Evolutionary conservation across 2,329 filamentous ascomycete genomes (phyloP).

Genomic region (Colletotrichum trifolii): DNA sequence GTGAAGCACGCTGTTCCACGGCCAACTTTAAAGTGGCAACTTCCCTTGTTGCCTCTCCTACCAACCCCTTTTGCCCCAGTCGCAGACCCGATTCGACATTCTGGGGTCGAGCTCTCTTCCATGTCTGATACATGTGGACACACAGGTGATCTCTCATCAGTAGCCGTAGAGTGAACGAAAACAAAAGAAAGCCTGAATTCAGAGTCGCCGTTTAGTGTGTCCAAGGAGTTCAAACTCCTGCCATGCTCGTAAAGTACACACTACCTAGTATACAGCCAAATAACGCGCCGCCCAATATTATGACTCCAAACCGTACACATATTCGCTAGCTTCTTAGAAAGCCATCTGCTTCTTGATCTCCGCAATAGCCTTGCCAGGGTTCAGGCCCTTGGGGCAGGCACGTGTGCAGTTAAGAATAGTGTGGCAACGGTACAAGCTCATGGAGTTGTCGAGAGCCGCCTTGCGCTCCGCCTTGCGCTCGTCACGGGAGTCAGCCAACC

Average conservation of each 20-base stretch:
- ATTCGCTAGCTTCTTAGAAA: constrained; percentile 48
- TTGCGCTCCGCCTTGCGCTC: constrained; percentile 89
- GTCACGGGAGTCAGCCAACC: constrained; percentile 95
- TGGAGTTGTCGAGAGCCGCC: constrained; percentile 94
- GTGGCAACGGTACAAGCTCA: constrained; percentile 99
- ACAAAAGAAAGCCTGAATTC: constrained; percentile 37
- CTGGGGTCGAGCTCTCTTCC: not conserved
- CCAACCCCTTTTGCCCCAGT: not conserved
- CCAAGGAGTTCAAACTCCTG: constrained; percentile 33
- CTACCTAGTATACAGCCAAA: constrained; percentile 37
- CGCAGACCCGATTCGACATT: constrained; percentile 1
- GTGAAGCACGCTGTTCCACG: constrained; percentile 11
- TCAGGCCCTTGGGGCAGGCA: constrained; percentile 98
- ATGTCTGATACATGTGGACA: constrained; percentile 8
- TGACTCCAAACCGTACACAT: constrained; percentile 31
- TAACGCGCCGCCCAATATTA: constrained; percentile 36
- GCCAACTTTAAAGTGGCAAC: constrained; percentile 14
- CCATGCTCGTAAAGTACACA: constrained; percentile 31
- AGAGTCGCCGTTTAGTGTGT: constrained; percentile 35
- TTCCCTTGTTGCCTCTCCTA: not conserved
- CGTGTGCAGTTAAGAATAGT: constrained; percentile 99
- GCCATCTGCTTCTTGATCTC: constrained; percentile 99
- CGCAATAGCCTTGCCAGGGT: constrained; percentile 93
- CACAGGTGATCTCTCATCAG: constrained; percentile 16
- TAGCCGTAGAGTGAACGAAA: constrained; percentile 21